Evolutionary conservation across 1,284 basidiomycete genomes (phyloP).

Genomic region (Leccinum pachyderme): DNA sequence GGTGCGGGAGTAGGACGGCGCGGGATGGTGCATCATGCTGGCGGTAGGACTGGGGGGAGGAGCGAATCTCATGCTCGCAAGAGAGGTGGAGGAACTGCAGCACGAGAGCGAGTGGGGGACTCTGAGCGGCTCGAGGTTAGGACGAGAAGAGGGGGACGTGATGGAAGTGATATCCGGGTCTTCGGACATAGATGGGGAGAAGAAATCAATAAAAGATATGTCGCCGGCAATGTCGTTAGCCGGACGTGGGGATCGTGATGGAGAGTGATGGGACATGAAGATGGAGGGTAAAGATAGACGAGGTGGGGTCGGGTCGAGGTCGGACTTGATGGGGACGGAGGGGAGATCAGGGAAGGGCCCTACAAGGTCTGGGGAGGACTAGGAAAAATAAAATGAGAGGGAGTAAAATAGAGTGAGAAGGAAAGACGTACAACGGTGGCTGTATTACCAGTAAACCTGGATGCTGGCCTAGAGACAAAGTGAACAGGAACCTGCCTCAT

Average conservation of each 20-base stretch:
- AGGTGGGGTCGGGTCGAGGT: conserved; percentile 36
- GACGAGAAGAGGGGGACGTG: conserved; percentile 11
- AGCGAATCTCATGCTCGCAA: conserved; percentile 32
- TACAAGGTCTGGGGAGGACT: background rate
- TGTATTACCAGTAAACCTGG: conserved; percentile 25
- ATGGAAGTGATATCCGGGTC: conserved; percentile 22
- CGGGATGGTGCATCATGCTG: background rate
- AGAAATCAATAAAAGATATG: conserved; percentile 59
- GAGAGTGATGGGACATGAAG: conserved; percentile 24
- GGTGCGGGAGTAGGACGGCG: conserved; percentile 11
- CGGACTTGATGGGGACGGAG: conserved; percentile 25
- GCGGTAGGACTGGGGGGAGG: conserved; percentile 30
- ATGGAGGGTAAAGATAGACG: conserved; percentile 34
- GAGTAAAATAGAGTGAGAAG: conserved; percentile 8
- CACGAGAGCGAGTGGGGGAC: conserved; percentile 15
- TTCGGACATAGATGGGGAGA: conserved; percentile 38
- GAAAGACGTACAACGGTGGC: conserved; percentile 20
- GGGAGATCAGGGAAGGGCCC: background rate
- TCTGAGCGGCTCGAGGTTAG: conserved; percentile 17
- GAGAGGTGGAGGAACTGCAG: conserved; percentile 23
- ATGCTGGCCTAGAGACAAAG: conserved; percentile 8
- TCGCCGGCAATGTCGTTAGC: conserved; percentile 18
- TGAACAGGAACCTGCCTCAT: conserved; percentile 14
- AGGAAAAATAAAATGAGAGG: conserved; percentile 15
- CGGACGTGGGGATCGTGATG: conserved; percentile 13